Evolutionary conservation across 345 rosid genomes (phyloP).

Genomic region (Sapria himalayana): DNA sequence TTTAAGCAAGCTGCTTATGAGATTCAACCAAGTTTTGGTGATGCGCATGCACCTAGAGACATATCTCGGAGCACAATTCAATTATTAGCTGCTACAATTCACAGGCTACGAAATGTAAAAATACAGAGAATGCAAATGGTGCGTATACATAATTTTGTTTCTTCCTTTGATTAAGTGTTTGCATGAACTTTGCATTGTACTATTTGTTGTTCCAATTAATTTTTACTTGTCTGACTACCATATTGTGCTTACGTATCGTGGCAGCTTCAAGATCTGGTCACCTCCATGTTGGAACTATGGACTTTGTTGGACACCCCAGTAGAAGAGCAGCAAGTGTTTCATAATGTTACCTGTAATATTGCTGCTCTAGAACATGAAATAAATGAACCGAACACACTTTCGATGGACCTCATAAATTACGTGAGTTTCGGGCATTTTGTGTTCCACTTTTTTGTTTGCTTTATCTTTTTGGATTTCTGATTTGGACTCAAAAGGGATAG

Average conservation of each 20-base stretch:
- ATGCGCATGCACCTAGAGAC: slow-evolving; percentile 27
- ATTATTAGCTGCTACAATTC: slow-evolving; percentile 22
- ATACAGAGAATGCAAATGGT: slow-evolving; percentile 84
- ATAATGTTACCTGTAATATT: slow-evolving; percentile 68
- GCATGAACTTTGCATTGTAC: too few species aligned
- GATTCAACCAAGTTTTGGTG: slow-evolving; percentile 38
- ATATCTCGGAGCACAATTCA: slow-evolving; percentile 38
- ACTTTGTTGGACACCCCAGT: slow-evolving; percentile 93
- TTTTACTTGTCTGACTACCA: background rate
- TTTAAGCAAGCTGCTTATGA: slow-evolving; percentile 29
- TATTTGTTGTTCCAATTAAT: slow-evolving; percentile 5
- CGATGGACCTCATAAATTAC: slow-evolving; percentile 48
- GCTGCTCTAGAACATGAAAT: slow-evolving; percentile 94
- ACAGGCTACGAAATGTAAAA: slow-evolving; percentile 45
- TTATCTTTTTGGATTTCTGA: background rate
- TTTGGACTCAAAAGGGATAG: slow-evolving; percentile 1
- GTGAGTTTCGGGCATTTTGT: slow-evolving; percentile 27
- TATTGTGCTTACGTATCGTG: slow-evolving; percentile 7
- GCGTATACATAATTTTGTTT: slow-evolving; percentile 5
- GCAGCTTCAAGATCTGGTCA: slow-evolving; percentile 96
- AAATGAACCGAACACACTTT: slow-evolving; percentile 65
- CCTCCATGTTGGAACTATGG: slow-evolving; percentile 87
- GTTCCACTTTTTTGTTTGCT: slow-evolving; percentile 1
- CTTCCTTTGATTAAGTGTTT: too few species aligned
- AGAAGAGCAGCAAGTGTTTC: slow-evolving; percentile 86